These are phyloP conservation scores for Epithemia pelagica DNA, from an alignment of 108 stramenopile genomes.

Conservation along the genomic window DNA sequence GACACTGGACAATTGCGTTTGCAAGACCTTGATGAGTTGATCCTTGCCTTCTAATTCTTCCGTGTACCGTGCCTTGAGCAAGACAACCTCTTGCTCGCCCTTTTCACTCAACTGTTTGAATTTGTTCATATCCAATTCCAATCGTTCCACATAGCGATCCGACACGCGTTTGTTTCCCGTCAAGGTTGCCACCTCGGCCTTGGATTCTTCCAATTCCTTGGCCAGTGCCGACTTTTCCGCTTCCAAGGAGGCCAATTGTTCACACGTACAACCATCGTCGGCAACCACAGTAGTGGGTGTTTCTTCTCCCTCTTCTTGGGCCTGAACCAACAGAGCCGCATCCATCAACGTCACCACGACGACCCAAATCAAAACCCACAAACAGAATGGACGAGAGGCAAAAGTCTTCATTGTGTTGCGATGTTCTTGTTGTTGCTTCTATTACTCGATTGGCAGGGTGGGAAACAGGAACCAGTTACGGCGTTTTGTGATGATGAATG, in stretches of 20 bases:
- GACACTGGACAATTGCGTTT: neutral
- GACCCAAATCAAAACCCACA: no score
- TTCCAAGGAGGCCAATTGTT: neutral
- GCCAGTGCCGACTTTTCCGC: neutral
- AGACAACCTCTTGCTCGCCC: neutral
- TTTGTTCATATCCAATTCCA: neutral
- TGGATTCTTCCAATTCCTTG: neutral
- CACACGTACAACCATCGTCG: neutral
- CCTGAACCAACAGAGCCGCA: no score
- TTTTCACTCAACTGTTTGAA: neutral
- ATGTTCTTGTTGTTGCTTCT: neutral
- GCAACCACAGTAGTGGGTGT: no score
- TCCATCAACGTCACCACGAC: no score
- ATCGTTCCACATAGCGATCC: neutral
- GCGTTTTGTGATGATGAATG: no score
- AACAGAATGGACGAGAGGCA: no score
- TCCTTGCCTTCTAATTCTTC: neutral
- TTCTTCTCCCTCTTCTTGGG: no score
- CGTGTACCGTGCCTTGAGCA: neutral
- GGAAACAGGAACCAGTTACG: no score
- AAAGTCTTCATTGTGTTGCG: no score
- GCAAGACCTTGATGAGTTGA: neutral
- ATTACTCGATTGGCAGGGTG: no score
- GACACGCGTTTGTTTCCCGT: neutral
- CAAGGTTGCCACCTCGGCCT: neutral